Conservation (phyloP, 2,329 filamentous ascomycete species). For the Mariannaea elegans region DNA sequence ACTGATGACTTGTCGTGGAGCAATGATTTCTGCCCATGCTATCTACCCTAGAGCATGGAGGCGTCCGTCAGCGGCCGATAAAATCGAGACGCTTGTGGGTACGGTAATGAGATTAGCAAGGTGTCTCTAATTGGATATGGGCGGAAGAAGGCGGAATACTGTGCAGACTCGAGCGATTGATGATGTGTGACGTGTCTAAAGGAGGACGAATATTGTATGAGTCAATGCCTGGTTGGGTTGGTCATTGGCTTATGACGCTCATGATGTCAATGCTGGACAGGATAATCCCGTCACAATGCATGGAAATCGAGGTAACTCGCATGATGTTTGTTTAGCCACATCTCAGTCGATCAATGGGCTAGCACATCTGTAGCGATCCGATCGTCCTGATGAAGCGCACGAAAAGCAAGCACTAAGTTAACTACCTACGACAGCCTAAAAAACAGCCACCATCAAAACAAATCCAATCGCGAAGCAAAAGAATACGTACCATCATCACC, state of each 20-base stretch:
- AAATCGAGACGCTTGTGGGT: no score
- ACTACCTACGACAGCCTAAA: background rate
- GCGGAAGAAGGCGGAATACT: no score
- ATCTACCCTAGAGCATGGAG: no score
- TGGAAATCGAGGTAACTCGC: constrained; percentile 4
- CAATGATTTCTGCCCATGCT: no score
- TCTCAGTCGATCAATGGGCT: constrained; percentile 3
- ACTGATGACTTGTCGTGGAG: no score
- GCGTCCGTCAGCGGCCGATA: no score
- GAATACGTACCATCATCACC: background rate
- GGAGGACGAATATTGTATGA: background rate
- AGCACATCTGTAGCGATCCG: constrained; percentile 5
- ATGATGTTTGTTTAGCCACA: constrained; percentile 9
- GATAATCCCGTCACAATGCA: constrained; percentile 7
- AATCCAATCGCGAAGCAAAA: background rate
- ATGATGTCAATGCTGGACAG: background rate
- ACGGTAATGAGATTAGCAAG: no score
- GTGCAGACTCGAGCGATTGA: no score
- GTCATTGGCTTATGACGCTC: constrained; percentile 5
- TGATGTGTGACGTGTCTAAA: constrained; percentile 7
- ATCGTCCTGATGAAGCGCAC: constrained; percentile 3
- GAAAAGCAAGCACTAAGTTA: background rate
- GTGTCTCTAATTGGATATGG: no score
- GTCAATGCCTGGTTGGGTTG: background rate
- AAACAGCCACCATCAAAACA: background rate